Evolutionary conservation across 148 eudicot genomes (phyloP).

Genomic region (Arbutus unedo): DNA sequence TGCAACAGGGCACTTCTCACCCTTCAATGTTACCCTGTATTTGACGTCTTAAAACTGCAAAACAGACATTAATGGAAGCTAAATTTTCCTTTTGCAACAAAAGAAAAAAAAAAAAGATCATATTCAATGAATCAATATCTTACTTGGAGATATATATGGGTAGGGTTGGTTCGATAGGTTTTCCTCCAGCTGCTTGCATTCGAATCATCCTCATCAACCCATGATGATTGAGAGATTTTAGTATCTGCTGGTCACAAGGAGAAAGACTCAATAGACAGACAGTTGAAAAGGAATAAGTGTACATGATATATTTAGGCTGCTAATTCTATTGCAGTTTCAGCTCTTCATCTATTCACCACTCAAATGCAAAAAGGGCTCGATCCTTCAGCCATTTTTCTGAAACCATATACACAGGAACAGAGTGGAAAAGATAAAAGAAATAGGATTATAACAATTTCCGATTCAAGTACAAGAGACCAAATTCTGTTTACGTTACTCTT

Average conservation of each 20-base stretch:
- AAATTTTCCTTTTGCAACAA: background rate
- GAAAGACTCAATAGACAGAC: background rate
- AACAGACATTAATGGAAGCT: background rate
- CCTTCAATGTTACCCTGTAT: slow-evolving; percentile 28
- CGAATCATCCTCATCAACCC: background rate
- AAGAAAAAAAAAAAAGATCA: background rate
- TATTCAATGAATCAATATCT: background rate
- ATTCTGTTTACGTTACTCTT: no score
- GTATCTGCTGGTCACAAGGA: background rate
- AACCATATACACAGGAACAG: no score
- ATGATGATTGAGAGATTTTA: no score
- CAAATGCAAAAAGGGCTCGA: no score
- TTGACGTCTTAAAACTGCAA: slow-evolving; percentile 45
- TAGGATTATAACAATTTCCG: no score
- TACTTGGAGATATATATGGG: slow-evolving; percentile 27
- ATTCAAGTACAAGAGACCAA: no score
- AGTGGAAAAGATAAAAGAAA: no score
- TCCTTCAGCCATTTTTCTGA: no score
- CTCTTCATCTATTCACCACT: no score
- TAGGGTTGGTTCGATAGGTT: slow-evolving; percentile 19
- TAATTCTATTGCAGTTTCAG: background rate
- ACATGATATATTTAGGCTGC: background rate
- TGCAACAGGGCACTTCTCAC: background rate
- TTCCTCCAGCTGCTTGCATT: slow-evolving; percentile 8
- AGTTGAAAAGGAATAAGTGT: background rate